phyloP scores from a whole-genome alignment of 306 rosid genomes.

The Prunus davidiana region DNA sequence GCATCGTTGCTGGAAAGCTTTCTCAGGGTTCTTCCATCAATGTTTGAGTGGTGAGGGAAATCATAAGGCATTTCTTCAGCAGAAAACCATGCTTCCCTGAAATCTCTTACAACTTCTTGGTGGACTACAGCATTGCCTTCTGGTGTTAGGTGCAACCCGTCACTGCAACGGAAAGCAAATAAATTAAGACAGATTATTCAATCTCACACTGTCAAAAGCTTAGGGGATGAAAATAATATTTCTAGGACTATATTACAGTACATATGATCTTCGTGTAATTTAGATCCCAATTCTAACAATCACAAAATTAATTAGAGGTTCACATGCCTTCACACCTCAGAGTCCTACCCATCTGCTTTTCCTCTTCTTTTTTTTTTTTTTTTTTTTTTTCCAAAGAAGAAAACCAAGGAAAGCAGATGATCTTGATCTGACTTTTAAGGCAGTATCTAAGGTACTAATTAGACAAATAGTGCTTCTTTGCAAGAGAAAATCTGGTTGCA shows the following conservation, averaged over 20 bases:
- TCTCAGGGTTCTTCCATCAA: constrained; percentile 63
- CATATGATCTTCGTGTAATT: background rate
- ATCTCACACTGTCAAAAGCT: background rate
- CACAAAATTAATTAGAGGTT: background rate
- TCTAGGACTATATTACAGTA: background rate
- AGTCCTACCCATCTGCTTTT: background rate
- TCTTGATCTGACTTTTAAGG: background rate
- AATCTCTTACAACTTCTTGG: constrained; percentile 39
- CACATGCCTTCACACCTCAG: background rate
- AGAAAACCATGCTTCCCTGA: constrained; percentile 42
- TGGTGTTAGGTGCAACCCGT: constrained; percentile 84
- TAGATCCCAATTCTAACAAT: background rate
- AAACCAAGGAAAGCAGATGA: background rate
- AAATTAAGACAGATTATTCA: background rate
- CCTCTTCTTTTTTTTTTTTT: background rate
- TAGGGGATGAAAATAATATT: background rate
- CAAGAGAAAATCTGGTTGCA: constrained; percentile 7
- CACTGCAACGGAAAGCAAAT: constrained; percentile 40
- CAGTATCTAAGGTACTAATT: background rate
- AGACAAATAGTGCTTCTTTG: background rate
- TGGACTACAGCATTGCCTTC: constrained; percentile 69
- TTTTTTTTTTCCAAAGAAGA: background rate
- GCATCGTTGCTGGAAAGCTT: constrained; percentile 56
- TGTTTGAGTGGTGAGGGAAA: constrained; percentile 78
- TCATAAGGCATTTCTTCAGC: constrained; percentile 68